A percentile compares a stretch with the other conserved stretches of the same genome.
Conservation (phyloP, 108 stramenopile species). For the Cyclotella choctawhatcheeana region DNA sequence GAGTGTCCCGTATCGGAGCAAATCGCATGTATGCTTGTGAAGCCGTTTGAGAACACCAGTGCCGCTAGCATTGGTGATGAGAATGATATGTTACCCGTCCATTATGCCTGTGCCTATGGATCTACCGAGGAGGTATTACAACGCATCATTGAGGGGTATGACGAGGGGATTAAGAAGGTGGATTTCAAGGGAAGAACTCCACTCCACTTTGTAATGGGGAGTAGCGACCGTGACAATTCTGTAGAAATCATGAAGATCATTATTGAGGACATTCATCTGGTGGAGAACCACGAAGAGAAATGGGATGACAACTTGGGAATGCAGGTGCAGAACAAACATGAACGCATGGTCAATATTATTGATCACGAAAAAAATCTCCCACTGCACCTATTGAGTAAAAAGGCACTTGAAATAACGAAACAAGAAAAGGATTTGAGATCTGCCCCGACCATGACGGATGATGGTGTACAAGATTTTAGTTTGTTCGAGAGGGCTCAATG, state of each 20-base stretch:
- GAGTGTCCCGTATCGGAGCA: constrained; percentile 14
- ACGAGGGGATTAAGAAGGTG: constrained; percentile 51
- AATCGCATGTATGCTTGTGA: constrained; percentile 10
- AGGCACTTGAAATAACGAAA: neutral
- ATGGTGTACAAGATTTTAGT: neutral
- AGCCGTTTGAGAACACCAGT: neutral
- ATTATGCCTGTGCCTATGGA: constrained; percentile 85
- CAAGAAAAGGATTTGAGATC: neutral
- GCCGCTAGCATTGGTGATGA: constrained; percentile 56
- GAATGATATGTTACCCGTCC: constrained; percentile 82
- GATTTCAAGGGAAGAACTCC: constrained; percentile 79
- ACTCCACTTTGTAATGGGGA: constrained; percentile 79
- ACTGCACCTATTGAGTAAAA: constrained; percentile 58
- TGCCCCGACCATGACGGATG: constrained; percentile 3
- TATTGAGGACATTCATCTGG: constrained; percentile 42
- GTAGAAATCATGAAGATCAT: constrained; percentile 46
- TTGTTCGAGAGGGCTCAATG: neutral
- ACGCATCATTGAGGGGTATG: constrained; percentile 67
- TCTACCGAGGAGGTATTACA: constrained; percentile 54
- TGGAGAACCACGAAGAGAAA: neutral
- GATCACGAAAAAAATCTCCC: constrained; percentile 74
- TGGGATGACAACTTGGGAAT: constrained; percentile 64
- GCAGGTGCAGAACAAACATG: constrained; percentile 37
- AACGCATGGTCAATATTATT: constrained; percentile 51
- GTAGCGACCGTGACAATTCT: neutral